These are phyloP conservation scores for Neopestalotiopsis sp. DNA, from an alignment of 2,329 filamentous ascomycete species.

Conservation along the genomic window DNA sequence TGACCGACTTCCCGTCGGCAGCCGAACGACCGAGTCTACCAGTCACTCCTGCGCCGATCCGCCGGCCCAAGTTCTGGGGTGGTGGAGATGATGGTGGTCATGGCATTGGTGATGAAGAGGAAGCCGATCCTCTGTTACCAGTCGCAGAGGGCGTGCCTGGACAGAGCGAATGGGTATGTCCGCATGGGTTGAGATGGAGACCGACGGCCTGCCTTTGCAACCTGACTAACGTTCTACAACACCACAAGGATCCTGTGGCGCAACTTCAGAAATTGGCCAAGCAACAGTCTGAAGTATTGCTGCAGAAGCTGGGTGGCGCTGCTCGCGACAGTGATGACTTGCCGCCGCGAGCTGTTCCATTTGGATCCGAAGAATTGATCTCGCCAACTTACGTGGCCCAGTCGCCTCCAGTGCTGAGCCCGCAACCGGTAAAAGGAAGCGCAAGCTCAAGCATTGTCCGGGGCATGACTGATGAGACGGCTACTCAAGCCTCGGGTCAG, in stretches of 20 bases:
- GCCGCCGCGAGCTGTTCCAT: conserved; percentile 56
- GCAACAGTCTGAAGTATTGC: conserved; percentile 68
- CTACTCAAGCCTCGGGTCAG: conserved; percentile 21
- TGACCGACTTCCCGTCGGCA: conserved; percentile 88
- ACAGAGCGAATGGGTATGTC: conserved; percentile 95
- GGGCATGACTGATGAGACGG: conserved; percentile 25
- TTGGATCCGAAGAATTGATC: conserved; percentile 54
- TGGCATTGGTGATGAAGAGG: conserved; percentile 52
- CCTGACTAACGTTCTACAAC: conserved; percentile 57
- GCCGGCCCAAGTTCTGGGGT: conserved; percentile 72
- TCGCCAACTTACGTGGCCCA: conserved; percentile 53
- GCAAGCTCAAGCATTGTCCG: conserved; percentile 38
- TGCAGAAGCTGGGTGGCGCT: conserved; percentile 52
- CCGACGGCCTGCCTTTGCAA: conserved; percentile 60
- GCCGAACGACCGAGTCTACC: conserved; percentile 85
- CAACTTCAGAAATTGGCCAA: conserved; percentile 74
- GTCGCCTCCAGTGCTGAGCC: conserved; percentile 44
- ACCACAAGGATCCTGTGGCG: conserved; percentile 69
- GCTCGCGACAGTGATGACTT: conserved; percentile 46
- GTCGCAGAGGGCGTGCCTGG: conserved; percentile 81
- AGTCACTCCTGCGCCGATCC: conserved; percentile 85
- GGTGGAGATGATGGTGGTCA: conserved; percentile 45
- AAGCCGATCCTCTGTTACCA: conserved; percentile 67
- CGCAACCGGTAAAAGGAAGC: conserved; percentile 49
- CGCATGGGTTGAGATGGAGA: conserved; percentile 56